Conservation (phyloP, 371 early-diverging fungal genomes). For the Lichtheimia ornata region DNA sequence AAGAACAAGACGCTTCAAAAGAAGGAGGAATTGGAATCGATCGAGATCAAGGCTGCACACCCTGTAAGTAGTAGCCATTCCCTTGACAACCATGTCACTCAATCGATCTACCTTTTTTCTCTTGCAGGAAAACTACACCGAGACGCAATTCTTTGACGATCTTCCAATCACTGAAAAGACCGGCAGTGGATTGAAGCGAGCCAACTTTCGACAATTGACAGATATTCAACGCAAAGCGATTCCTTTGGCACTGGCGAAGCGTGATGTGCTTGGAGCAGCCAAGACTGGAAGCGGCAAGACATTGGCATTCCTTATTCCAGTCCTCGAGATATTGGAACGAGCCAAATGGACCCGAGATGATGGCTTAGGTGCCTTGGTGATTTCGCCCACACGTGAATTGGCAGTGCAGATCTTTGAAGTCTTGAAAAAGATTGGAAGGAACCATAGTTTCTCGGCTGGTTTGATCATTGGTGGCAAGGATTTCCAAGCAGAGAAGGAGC, state of each 20-base stretch:
- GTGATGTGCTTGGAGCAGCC: constrained; percentile 97
- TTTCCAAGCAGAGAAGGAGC: constrained; percentile 86
- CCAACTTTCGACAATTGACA: constrained; percentile 91
- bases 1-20: constrained; percentile 2
- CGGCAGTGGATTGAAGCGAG: constrained; percentile 64
- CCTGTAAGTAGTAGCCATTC: constrained; percentile 26
- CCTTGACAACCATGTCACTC: neutral
- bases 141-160: constrained; percentile 53
- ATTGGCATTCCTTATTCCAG: constrained; percentile 95
- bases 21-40: constrained; percentile 28
- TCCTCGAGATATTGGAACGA: constrained; percentile 83
- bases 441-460: constrained; percentile 92
- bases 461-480: constrained; percentile 97
- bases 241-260: constrained; percentile 83
- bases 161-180: constrained; percentile 74
- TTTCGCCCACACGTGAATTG: constrained; percentile 98
- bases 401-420: constrained; percentile 97
- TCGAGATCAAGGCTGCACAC: constrained; percentile 37
- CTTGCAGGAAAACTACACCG: constrained; percentile 35
- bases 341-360: constrained; percentile 84
- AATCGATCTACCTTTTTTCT: neutral
- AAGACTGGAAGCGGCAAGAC: constrained; percentile 99
- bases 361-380: constrained; percentile 91
- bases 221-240: constrained; percentile 95
- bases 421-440: constrained; percentile 82